Base-by-base conservation (phyloP, 768 basidiomycete genomes). In the Russula compacta region DNA sequence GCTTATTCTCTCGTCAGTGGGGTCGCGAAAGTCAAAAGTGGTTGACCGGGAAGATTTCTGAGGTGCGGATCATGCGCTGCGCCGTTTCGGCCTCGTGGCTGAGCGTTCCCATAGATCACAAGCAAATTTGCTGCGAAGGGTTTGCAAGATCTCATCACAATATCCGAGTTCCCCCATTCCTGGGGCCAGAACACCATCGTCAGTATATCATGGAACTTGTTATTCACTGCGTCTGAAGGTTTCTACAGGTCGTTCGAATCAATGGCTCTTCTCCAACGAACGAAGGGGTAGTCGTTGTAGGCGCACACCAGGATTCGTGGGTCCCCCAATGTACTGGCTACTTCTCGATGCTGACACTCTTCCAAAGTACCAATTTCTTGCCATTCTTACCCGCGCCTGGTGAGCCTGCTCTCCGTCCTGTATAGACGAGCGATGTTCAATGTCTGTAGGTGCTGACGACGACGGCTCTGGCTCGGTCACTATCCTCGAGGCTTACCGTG, bases 131-230 rank as follows among this genome's bases (percentile, higher is more conserved):
- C 84, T 14, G 79, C 84, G 4, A 70, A 81, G 44, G 76, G 78
- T 36, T 73, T 92, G 52, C 79, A 74, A 48, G 68, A 79, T 49
- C 66, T 71, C 15, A 89, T 95, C 67, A 79, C 80, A 6, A 72
- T 92, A 59, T 74, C 77, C 29, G 91, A 92, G 71, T 92, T 93
- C 67, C 58, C 74, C 52, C 92, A 94, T 71, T 73, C 82, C 2
- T 94, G 92, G 93, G 86, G 85, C 10, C 94, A 97, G 77, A 86
- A 88, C 72, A 81, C 81, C 54, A 83, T 91, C 63, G 85, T 87
- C 69, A 61, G 83, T 71, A 9, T 19, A 17, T 47, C 17, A n/a
- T 7, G 21, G 12, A 9, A 56, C 38, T 14, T 38, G 38, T 29
- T 6, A 21, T 36, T 19, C 35, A 40, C 42, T 6, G n/a, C 17